Percentiles rank a stretch among this genome's conserved stretches.
Evolutionary conservation across 1,139 yeast genomes (phyloP).

Genomic region (Wickerhamiella infanticola): DNA sequence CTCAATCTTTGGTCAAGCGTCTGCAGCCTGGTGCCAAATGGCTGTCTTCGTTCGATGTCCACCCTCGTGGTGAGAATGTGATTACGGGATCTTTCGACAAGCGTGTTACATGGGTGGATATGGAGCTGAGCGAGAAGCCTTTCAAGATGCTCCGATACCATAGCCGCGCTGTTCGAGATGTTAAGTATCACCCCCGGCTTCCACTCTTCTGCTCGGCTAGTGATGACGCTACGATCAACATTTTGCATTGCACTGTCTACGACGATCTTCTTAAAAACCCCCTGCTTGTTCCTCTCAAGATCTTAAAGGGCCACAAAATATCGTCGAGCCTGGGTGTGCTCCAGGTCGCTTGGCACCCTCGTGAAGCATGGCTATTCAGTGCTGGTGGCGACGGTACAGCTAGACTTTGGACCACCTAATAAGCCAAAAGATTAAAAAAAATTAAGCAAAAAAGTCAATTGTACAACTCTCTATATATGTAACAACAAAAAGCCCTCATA

Average conservation of each 20-base stretch:
- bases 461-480: not conserved
- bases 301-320: constrained; percentile 81
- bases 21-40: constrained; percentile 92
- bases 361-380: constrained; percentile 94
- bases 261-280: constrained; percentile 95
- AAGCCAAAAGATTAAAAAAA: not conserved
- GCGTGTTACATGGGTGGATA: constrained; percentile 93
- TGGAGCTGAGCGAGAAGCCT: constrained; percentile 79
- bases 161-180: constrained; percentile 83
- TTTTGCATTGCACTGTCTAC: constrained; percentile 93
- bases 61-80: constrained; percentile 91
- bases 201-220: constrained; percentile 95
- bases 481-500: not conserved
- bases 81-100: constrained; percentile 88
- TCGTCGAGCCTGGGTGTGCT: constrained; percentile 76
- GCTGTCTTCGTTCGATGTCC: constrained; percentile 83
- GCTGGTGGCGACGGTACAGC: constrained; percentile 99
- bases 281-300: constrained; percentile 87
- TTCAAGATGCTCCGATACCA: constrained; percentile 92
- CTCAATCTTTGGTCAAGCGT: constrained; percentile 69
- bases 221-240: constrained; percentile 86
- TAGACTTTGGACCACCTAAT: constrained; percentile 83
- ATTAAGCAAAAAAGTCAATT: not conserved
- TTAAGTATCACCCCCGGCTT: constrained; percentile 71
- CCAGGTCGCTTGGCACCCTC: constrained; percentile 89